phyloP scores from a whole-genome alignment of 768 basidiomycete genomes.

The Termitomyces sp. region DNA sequence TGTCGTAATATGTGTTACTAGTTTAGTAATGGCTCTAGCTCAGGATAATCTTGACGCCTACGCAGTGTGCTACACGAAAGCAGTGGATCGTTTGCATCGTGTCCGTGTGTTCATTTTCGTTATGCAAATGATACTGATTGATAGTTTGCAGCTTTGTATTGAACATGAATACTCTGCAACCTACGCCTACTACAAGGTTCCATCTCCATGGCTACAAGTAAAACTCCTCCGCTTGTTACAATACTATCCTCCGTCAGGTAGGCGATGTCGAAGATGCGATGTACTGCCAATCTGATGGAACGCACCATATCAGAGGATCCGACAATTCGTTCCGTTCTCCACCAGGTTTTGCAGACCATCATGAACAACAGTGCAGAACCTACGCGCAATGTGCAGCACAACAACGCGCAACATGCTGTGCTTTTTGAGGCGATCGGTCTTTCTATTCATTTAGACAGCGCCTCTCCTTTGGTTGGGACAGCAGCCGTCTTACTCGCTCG shows the following conservation, averaged over 20 bases:
- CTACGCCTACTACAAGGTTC: constrained; percentile 97
- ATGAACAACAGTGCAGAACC: constrained; percentile 92
- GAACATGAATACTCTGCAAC: constrained; percentile 85
- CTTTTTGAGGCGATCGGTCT: constrained; percentile 97
- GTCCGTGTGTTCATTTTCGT: constrained; percentile 41
- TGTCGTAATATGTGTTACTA: constrained; percentile 92
- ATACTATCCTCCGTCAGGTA: constrained; percentile 94
- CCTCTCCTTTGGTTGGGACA: constrained; percentile 81
- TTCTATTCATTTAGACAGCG: constrained; percentile 93
- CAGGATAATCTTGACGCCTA: constrained; percentile 92
- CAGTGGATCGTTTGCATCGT: constrained; percentile 83
- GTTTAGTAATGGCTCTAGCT: constrained; percentile 88
- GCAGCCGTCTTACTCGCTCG: constrained; percentile 90
- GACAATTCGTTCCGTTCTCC: constrained; percentile 69
- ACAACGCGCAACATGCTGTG: constrained; percentile 98
- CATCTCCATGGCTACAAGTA: constrained; percentile 96
- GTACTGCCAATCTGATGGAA: constrained; percentile 1
- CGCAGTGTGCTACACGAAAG: constrained; percentile 91
- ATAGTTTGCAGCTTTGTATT: constrained; percentile 67
- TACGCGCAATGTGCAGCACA: constrained; percentile 94
- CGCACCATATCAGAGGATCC: constrained; percentile 62
- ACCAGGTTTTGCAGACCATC: constrained; percentile 82
- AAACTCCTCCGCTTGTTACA: constrained; percentile 90
- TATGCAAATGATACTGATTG: background rate
- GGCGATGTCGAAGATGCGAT: constrained; percentile 18